Evolutionary conservation across 2,329 filamentous ascomycete species (phyloP), one percentile per base, ranked within the genome.

Genomic region (Colletotrichum australisinense): DNA sequence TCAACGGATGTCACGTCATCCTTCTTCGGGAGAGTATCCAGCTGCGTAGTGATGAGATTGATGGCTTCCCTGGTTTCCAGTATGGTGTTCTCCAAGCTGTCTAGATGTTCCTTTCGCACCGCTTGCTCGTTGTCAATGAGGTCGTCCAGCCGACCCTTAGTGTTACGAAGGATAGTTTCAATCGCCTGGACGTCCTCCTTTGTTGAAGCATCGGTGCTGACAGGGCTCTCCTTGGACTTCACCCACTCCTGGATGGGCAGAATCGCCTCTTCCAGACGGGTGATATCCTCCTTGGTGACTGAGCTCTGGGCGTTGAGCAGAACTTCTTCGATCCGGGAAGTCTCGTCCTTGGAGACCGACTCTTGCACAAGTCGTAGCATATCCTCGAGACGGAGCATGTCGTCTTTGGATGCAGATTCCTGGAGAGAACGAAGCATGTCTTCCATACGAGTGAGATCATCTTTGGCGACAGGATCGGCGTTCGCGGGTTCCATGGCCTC

Each of bases 171-270:
- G 62, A 98, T 91, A 0, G 93, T 97, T 82, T 98, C 96, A 72
- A 98, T 95, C 12, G 95, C 95, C 74, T 96, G 91, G 0, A 95
- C 94, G 77, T 98, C 95, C 76, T 98, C 95, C 79, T 94, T 94
- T 38, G 88, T 91, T 6, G 93, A 92, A 2, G 87, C 81, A 49
- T 91, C 90, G 3, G 78, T 78, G 5, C 74, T 69, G 16, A 64
- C 52, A 71, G 82, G 42, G 46, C 75, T 68, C 14, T 49, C 53
- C 32, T 72, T 68, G n/a, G 46, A 30, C 24, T 62, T 72, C n/a
- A 94, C 85, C 9, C 88, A 87, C 12, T 87, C 88, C 73, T 93
- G 90, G 16, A 75, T 63, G 12, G 28, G 19, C 9, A 38, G 38
- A 12, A 75, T 83, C 77, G 88, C 88, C 55, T 88, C 85, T 75